Percentiles rank a stretch among this genome's conserved stretches.
phyloP scores from a whole-genome alignment of 1,284 basidiomycete species.

The Testicularia cyperi region DNA sequence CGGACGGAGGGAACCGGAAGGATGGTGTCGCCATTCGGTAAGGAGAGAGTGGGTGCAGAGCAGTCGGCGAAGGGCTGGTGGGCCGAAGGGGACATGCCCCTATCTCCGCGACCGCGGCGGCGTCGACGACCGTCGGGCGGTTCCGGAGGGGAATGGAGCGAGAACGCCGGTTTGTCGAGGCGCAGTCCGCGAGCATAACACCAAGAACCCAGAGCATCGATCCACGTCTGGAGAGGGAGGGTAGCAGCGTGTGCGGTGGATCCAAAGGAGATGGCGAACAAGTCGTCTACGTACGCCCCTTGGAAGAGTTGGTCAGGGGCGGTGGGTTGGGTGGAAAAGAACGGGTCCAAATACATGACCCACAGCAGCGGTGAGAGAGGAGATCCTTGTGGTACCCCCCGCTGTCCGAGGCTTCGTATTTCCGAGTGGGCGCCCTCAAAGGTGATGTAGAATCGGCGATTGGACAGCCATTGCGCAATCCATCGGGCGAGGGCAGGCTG shows the following conservation, averaged over 20 bases:
- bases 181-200: background rate
- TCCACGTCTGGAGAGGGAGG: background rate
- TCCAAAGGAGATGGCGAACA: background rate
- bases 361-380: constrained; percentile 1
- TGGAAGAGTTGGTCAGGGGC: background rate
- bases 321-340: background rate
- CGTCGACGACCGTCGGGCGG: no score
- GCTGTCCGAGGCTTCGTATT: background rate
- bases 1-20: no score
- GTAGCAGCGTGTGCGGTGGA: background rate
- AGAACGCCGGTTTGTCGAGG: constrained; percentile 1
- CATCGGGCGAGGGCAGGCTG: background rate
- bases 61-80: no score
- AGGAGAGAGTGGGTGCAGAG: no score
- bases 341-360: background rate
- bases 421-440: background rate
- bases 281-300: constrained; percentile 1
- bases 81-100: no score
- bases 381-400: background rate
- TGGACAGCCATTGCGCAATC: background rate
- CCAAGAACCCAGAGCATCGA: background rate
- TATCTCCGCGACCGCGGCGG: no score
- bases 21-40: no score
- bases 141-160: no score
- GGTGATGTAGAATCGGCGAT: background rate